phyloP scores from a whole-genome alignment of 306 rosid genomes.

The Canavalia gladiata region DNA sequence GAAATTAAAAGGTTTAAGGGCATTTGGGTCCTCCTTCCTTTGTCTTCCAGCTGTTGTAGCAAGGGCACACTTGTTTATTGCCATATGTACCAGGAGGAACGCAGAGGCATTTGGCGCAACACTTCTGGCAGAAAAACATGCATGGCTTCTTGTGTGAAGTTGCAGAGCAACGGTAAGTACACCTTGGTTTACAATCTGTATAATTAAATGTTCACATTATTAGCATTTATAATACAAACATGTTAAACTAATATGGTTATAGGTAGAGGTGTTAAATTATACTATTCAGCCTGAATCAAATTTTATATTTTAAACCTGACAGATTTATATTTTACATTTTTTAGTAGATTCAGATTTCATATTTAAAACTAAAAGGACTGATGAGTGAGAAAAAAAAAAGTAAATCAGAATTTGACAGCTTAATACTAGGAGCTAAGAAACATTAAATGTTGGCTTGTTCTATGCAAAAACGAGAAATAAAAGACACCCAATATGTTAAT shows the following conservation, averaged over 20 bases:
- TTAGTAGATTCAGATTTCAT: too few species aligned
- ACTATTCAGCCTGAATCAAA: too few species aligned
- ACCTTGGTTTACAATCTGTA: constrained; percentile 74
- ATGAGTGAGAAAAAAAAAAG: too few species aligned
- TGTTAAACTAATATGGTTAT: background rate
- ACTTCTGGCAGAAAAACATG: constrained; percentile 91
- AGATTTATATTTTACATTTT: too few species aligned
- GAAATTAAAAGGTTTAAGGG: constrained; percentile 57
- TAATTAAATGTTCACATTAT: background rate
- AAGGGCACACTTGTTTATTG: constrained; percentile 82
- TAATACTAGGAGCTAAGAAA: background rate
- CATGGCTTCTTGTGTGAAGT: constrained; percentile 97
- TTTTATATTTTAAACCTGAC: too few species aligned
- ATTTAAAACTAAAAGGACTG: too few species aligned
- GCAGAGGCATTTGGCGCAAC: constrained; percentile 81
- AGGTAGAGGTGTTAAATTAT: too few species aligned
- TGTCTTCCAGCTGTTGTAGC: constrained; percentile 98
- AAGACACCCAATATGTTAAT: too few species aligned
- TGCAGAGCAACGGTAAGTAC: constrained; percentile 78
- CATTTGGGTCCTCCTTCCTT: constrained; percentile 92
- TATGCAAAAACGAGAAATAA: background rate
- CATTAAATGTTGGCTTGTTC: background rate
- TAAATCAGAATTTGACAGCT: too few species aligned
- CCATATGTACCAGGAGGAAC: constrained; percentile 90
- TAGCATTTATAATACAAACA: background rate